Evolutionary conservation across 2,329 filamentous ascomycete species (phyloP), one percentile per base, ranked within the genome.

Genomic region (Xylariaceae sp.): DNA sequence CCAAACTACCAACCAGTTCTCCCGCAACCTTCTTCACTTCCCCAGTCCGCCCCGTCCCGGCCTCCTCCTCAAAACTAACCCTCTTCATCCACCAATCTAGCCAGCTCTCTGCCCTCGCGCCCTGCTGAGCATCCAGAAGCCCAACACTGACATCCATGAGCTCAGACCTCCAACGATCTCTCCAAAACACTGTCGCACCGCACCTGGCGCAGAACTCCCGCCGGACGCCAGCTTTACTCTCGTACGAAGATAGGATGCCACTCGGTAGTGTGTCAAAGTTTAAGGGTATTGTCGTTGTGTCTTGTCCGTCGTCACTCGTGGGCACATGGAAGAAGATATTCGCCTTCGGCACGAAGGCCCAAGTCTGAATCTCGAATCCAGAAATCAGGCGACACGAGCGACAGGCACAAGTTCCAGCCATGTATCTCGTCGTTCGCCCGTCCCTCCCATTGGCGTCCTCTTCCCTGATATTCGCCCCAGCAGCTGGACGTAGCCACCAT

Each of bases 141-240:
- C 86, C 86, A 9, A 79, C 76, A 54, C 83, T 86, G 9, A 89
- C 77, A 66, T 89, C 84, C 14, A 88, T 73, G 16, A 88, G 63
- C 4, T 75, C 74, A 0, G 79, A 74, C 38, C 83, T 71, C 54
- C 72, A 70, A 4, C 73, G 68, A 48, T 77, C 77, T 59, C 81
- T 76, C 79, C 81, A 88, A 60, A 87, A 88, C 3, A 84, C 74
- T 0, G 78, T 83, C 1, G 86, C 84, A 1, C 85, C 85, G 61
- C 86, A 89, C 1, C 49, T 62, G 1, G 68, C 66, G 63, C 86
- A 89, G 61, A 87, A 88, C 41, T 84, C 80, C 14, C 86, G 76
- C 43, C 72, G 69, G 3, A 83, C 77, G 0, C 74, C 76, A 0
- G 71, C 64, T 0, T 76, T 83, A 19, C 81, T 87, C 14, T 73